Evolutionary conservation across 1,284 basidiomycete species (phyloP).

Genomic region (Coriolopsis trogii): DNA sequence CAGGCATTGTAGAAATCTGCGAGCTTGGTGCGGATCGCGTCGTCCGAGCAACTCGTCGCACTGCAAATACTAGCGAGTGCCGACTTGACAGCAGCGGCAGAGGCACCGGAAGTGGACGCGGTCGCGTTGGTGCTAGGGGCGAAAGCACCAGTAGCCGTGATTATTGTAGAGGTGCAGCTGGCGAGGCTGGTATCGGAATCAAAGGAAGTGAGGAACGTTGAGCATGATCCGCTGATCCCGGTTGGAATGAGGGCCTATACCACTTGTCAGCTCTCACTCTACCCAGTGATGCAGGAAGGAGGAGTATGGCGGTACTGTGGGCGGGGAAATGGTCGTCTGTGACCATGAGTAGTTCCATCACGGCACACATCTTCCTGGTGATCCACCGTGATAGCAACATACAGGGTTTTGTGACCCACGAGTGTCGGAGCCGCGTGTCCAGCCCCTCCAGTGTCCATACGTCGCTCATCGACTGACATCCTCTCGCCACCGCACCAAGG

Average conservation of each 20-base stretch:
- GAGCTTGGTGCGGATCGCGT: slow-evolving; percentile 62
- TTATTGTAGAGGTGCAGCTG: slow-evolving; percentile 68
- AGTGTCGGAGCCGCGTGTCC: no score
- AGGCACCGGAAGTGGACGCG: slow-evolving; percentile 39
- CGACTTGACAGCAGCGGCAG: slow-evolving; percentile 49
- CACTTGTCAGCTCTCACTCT: slow-evolving; percentile 1
- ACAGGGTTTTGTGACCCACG: no score
- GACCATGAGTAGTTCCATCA: not conserved
- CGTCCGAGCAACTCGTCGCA: slow-evolving; percentile 55
- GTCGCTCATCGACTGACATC: no score
- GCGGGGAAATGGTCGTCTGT: not conserved
- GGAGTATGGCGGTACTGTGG: not conserved
- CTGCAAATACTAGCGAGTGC: slow-evolving; percentile 66
- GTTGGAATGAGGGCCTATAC: slow-evolving; percentile 57
- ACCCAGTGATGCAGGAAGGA: no score
- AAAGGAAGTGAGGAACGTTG: slow-evolving; percentile 60
- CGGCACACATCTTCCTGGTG: no score
- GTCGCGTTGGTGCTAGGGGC: slow-evolving; percentile 45
- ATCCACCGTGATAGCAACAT: no score
- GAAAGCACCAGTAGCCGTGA: slow-evolving; percentile 63
- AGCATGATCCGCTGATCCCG: slow-evolving; percentile 62
- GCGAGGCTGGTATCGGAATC: slow-evolving; percentile 62
- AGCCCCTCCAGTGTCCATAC: no score
- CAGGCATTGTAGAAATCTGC: slow-evolving; percentile 73
- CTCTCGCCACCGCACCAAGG: no score